Base-by-base conservation (phyloP, 805 yeast species). In the Candida sithepensis region DNA sequence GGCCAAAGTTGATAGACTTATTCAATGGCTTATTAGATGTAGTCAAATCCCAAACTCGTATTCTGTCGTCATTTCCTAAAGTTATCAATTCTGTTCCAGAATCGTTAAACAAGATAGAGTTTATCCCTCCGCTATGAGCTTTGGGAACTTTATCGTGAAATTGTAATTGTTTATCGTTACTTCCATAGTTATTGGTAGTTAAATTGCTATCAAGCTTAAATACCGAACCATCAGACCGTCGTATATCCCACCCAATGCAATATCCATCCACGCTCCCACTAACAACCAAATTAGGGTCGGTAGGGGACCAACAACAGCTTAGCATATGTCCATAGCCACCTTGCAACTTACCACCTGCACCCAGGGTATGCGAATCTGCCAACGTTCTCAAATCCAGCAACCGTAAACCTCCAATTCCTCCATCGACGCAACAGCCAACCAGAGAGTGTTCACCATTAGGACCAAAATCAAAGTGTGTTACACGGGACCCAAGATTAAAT, bases 221-320 rank as follows among this genome's bases (percentile, higher is more conserved):
- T 21, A 88, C 64, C 57, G 88, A 84, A 32, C 85, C 76, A 16
- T 73, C 71, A 21, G 88, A 78, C 42, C 85, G 68, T 41, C 98
- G 68, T 10, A 89, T 76, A 61, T 91, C 98, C 97, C 97, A 91
- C 0, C 91, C 61, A 44, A 86, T 75, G 8, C 86, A 82, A 41
- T 83, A 83, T 0, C 97, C 97, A 55, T 85, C 88, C 16, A 79
- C 75, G 19, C 92, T 90, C 1, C 96, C 96, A 3, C 89, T 75
- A 0, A 91, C 90, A 2, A 91, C 68, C 3, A 85, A 51, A 56
- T 84, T 67, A 0, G 80, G 66, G 51, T 78, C 69, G 7, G 69
- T 67, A 0, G 96, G 96, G 41, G 86, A 84, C 92, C 96, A 89
- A 12, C 46, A 36, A 43, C 67, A 63, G 42, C 61, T 57, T 33